Evolutionary conservation across 306 rosid species (phyloP).

Genomic region (Casuarina equisetifolia): DNA sequence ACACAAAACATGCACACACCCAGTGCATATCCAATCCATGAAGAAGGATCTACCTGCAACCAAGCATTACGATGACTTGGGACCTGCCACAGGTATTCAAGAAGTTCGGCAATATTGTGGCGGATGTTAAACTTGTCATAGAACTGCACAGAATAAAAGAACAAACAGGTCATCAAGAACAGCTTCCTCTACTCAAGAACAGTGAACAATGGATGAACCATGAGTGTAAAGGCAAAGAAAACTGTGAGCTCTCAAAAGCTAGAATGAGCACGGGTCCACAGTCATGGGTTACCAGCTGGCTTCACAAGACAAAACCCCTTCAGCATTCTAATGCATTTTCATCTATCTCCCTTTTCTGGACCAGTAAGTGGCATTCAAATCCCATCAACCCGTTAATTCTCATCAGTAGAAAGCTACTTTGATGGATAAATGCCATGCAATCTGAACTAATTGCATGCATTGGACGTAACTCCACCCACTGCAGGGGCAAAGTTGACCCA

Average conservation of each 20-base stretch:
- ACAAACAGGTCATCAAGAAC: conserved; percentile 30
- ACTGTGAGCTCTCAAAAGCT: neutral
- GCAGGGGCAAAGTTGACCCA: neutral
- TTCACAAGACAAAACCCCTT: neutral
- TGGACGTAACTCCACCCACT: neutral
- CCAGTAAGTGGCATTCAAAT: neutral
- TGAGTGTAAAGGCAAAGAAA: neutral
- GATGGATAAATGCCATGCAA: neutral
- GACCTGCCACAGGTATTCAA: conserved; percentile 97
- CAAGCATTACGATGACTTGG: conserved; percentile 99
- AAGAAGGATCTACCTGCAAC: conserved; percentile 64
- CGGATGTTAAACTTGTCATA: conserved; percentile 98
- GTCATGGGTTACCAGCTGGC: neutral
- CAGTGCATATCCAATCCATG: conserved; percentile 12
- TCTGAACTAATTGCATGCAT: neutral
- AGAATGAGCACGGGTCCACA: neutral
- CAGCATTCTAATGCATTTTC: neutral
- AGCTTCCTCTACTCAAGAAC: conserved; percentile 15
- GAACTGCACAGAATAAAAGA: conserved; percentile 61
- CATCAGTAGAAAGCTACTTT: neutral
- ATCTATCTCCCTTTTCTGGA: neutral
- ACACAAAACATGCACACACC: neutral
- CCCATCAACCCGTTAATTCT: neutral
- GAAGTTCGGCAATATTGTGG: conserved; percentile 96
- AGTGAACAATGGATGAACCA: conserved; percentile 22